These are phyloP conservation scores for Fraxinus dipetala DNA, from an alignment of 305 asterid species.

Conservation along the genomic window DNA sequence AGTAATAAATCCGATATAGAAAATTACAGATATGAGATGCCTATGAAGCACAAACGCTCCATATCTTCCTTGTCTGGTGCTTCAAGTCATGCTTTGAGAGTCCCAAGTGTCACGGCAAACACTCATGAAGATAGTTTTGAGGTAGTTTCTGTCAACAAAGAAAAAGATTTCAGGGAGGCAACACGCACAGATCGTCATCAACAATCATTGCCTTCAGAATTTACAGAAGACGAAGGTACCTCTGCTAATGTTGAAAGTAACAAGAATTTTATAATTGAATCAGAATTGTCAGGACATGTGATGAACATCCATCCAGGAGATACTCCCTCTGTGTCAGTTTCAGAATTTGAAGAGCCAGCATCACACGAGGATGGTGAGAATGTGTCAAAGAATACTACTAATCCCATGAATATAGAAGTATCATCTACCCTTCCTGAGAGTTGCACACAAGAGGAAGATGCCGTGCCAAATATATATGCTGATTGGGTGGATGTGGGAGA, in stretches of 20 bases:
- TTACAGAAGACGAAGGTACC: slow-evolving; percentile 42
- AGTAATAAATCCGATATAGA: slow-evolving; percentile 65
- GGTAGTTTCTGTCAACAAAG: slow-evolving; percentile 33
- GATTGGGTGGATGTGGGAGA: slow-evolving; percentile 47
- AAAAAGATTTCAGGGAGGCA: slow-evolving; percentile 32
- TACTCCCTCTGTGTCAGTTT: slow-evolving; percentile 26
- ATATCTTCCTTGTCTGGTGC: slow-evolving; percentile 72
- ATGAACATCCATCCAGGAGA: slow-evolving; percentile 37
- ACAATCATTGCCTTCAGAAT: slow-evolving; percentile 41
- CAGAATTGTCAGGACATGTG: slow-evolving; percentile 31
- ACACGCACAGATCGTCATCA: slow-evolving; percentile 34
- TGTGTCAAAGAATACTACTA: slow-evolving; percentile 28
- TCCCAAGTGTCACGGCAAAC: slow-evolving; percentile 43
- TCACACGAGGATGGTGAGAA: slow-evolving; percentile 37
- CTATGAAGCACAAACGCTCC: slow-evolving; percentile 59
- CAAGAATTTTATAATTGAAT: slow-evolving; percentile 31
- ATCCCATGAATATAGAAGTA: slow-evolving; percentile 34
- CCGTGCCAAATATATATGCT: slow-evolving; percentile 26
- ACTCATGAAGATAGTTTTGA: slow-evolving; percentile 49
- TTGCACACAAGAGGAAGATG: slow-evolving; percentile 44
- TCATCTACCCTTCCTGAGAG: slow-evolving; percentile 32
- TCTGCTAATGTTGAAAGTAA: slow-evolving; percentile 50
- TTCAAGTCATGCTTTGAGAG: slow-evolving; percentile 52
- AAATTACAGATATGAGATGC: slow-evolving; percentile 47
- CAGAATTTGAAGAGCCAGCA: slow-evolving; percentile 45